Percentiles rank a stretch among this genome's conserved stretches.
These are phyloP conservation scores for Fusarium pilosicola DNA, from an alignment of 2,329 filamentous ascomycete species.

Conservation along the genomic window DNA sequence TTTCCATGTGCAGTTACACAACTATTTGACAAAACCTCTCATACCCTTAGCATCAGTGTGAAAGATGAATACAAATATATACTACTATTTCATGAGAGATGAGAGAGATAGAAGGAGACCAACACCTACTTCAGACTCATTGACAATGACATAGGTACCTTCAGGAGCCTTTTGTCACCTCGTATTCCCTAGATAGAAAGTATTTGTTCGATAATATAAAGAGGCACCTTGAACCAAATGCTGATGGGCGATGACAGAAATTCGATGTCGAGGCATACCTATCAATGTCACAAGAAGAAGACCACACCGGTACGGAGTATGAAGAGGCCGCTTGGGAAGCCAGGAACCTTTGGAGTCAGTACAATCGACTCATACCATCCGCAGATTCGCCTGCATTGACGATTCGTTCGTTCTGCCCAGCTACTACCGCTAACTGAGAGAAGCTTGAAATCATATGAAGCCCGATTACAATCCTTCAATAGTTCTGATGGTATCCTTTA, in stretches of 20 bases:
- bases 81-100: not conserved
- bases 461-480: not conserved
- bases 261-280: not conserved
- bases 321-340: slow-evolving; percentile 1
- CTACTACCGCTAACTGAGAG: too few relatives aligned
- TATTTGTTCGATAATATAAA: not conserved
- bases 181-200: not conserved
- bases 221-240: not conserved
- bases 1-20: not conserved
- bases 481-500: not conserved
- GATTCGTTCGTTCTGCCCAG: not conserved
- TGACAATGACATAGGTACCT: not conserved
- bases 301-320: slow-evolving; percentile 14
- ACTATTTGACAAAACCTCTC: not conserved
- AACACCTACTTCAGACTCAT: not conserved
- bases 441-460: not conserved
- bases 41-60: not conserved
- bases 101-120: not conserved
- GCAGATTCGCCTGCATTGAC: not conserved
- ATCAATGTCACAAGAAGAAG: not conserved
- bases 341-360: not conserved
- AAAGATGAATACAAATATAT: not conserved
- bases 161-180: not conserved
- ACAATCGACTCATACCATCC: not conserved
- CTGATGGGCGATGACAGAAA: not conserved